Evolutionary conservation across 495 filamentous ascomycete species (phyloP).

Genomic region (Neurospora africana): DNA sequence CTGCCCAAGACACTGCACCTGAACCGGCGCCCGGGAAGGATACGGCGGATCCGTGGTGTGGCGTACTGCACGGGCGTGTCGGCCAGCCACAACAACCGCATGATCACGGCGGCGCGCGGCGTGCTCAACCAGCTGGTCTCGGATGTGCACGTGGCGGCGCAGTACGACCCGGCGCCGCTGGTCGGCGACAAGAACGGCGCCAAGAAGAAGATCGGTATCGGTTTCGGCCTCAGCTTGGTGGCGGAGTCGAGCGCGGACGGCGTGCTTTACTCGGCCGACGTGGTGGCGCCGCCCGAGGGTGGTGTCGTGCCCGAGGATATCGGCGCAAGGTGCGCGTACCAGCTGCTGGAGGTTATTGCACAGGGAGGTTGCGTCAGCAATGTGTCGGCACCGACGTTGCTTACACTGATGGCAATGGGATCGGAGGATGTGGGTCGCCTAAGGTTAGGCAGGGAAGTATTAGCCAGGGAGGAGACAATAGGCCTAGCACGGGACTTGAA

Average conservation of each 20-base stretch:
- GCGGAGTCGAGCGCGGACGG: conserved; percentile 78
- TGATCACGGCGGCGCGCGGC: conserved; percentile 84
- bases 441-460: conserved; percentile 58
- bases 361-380: conserved; percentile 72
- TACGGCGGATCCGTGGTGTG: conserved; percentile 84
- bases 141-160: conserved; percentile 69
- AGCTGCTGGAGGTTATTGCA: conserved; percentile 71
- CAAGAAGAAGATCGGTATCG: conserved; percentile 47
- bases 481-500: conserved; percentile 72
- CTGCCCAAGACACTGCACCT: conserved; percentile 92
- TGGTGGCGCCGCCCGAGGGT: conserved; percentile 67
- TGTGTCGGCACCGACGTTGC: conserved; percentile 55
- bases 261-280: conserved; percentile 77
- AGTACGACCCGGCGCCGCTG: conserved; percentile 62
- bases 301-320: conserved; percentile 82
- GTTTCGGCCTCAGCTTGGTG: conserved; percentile 82
- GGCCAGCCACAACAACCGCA: conserved; percentile 83
- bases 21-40: conserved; percentile 62
- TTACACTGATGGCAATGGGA: conserved; percentile 96
- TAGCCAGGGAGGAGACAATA: conserved; percentile 70
- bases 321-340: conserved; percentile 75
- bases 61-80: conserved; percentile 86
- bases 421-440: conserved; percentile 49
- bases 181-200: conserved; percentile 51
- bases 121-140: conserved; percentile 74